Evolutionary conservation across 2,329 filamentous ascomycete species (phyloP), one percentile per base, ranked within the genome.

Genomic region (Phaeosphaeria sp.): DNA sequence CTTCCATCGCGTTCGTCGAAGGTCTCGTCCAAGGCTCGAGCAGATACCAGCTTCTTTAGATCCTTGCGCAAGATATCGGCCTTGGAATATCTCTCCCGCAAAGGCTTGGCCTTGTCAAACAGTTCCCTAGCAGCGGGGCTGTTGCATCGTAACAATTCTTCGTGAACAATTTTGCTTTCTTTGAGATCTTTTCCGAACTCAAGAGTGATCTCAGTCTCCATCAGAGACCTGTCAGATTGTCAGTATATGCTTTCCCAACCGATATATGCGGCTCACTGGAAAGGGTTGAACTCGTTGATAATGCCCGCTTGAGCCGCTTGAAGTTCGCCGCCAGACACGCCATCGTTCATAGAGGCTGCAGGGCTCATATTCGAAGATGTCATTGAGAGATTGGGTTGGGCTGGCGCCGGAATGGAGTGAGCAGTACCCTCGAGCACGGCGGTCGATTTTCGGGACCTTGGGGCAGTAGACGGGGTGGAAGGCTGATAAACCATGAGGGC

Each of bases 171-270:
- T 15, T 49, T 47, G 20, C 54, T 56, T 5, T 39, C 22, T 5
- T 27, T 39, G 5, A 68, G 54, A 5, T 62, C 22, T 0, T 54
- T 20, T 2, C 66, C 68, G 22, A 52, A 67, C 18, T 62, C 50
- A 11, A 72, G 47, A 2, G 52, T 65, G 9, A 69, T 53, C 11
- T 56, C 50, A 0, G 60, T 62, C 6, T 60, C 43, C 52, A 65
- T 60, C 0, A 60, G 52, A 13, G 56, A 46, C 7, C 60, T 63
- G 22, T 15, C 11, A 4, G 10, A 3, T 1, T 6, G 22, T 46
- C 13, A 46, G 44, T 25, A 23, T 6, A 0, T 6, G 10, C 0
- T 6, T 25, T 23, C 20, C 6, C 6, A 15, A 7, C 13, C 3
- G 11, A n/a, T 46, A n/a, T 9, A 17, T 11, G 3, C 4, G 11